A percentile compares a stretch with the other conserved stretches of the same genome.
Conservation (phyloP, 169 alveolate genomes). For the Plasmodium berghei region DNA sequence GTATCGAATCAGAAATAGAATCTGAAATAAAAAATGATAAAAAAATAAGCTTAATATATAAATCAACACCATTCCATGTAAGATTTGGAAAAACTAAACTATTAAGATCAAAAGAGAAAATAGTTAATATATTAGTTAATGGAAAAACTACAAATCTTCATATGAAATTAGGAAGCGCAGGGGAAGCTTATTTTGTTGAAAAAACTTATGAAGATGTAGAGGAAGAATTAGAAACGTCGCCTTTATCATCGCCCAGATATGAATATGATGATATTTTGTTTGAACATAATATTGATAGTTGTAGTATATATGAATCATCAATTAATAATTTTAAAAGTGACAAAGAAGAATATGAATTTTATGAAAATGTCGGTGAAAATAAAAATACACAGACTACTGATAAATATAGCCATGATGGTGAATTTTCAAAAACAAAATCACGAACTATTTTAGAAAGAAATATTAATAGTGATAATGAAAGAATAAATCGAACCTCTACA, state of each 20-base stretch:
- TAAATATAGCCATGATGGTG: no score
- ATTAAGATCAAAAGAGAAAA: conserved; percentile 93
- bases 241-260: conserved; percentile 63
- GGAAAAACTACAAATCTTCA: conserved; percentile 91
- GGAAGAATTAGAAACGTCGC: conserved; percentile 74
- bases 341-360: conserved; percentile 18
- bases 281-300: conserved; percentile 58
- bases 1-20: conserved; percentile 84
- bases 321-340: conserved; percentile 28
- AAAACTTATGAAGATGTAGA: conserved; percentile 83
- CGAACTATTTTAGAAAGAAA: conserved; percentile 1
- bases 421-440: not conserved
- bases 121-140: conserved; percentile 93
- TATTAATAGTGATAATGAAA: conserved; percentile 1
- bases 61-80: conserved; percentile 96
- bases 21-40: conserved; percentile 14
- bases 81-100: conserved; percentile 97
- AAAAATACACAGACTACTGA: no score
- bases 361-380: not conserved
- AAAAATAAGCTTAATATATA: conserved; percentile 80
- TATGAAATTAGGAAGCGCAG: conserved; percentile 97
- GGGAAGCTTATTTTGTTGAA: conserved; percentile 96
- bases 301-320: conserved; percentile 40
- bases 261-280: conserved; percentile 25
- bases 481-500: not conserved